phyloP scores from a whole-genome alignment of 2,329 filamentous ascomycete species.

The Beauveria rudraprayagi region DNA sequence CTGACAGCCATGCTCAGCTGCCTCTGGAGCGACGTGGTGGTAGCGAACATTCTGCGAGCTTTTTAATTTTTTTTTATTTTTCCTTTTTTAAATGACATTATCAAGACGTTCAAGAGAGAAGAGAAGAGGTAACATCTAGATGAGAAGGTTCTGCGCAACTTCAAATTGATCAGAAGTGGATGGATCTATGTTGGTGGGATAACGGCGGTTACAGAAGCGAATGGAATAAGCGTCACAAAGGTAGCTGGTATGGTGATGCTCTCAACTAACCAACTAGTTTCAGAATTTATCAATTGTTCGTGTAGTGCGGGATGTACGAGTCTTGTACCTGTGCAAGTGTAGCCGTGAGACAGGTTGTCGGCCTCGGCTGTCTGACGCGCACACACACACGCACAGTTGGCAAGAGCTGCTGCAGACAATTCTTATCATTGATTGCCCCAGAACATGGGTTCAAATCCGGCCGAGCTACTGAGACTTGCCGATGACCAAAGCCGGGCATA shows the following conservation, averaged over 20 bases:
- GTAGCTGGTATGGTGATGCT: no score
- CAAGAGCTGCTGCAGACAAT: not conserved
- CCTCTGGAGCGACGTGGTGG: no score
- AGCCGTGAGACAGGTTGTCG: not conserved
- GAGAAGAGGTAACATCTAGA: not conserved
- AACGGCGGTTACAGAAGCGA: no score
- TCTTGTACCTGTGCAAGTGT: not conserved
- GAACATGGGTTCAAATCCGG: no score
- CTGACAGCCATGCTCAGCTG: no score
- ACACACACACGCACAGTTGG: not conserved
- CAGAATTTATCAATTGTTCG: no score
- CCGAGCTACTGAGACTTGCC: not conserved
- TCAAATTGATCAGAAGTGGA: not conserved
- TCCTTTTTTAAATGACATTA: not conserved
- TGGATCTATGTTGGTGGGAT: not conserved
- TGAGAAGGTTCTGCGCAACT: not conserved
- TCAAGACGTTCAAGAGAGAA: not conserved
- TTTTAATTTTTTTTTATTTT: no score
- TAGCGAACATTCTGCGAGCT: no score
- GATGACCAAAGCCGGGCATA: not conserved
- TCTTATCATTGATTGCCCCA: not conserved
- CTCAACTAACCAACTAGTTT: no score
- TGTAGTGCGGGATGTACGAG: not conserved
- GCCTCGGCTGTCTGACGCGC: not conserved
- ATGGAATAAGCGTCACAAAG: no score